phyloP scores from a whole-genome alignment of 306 rosid species.

The Rosa rugosa region DNA sequence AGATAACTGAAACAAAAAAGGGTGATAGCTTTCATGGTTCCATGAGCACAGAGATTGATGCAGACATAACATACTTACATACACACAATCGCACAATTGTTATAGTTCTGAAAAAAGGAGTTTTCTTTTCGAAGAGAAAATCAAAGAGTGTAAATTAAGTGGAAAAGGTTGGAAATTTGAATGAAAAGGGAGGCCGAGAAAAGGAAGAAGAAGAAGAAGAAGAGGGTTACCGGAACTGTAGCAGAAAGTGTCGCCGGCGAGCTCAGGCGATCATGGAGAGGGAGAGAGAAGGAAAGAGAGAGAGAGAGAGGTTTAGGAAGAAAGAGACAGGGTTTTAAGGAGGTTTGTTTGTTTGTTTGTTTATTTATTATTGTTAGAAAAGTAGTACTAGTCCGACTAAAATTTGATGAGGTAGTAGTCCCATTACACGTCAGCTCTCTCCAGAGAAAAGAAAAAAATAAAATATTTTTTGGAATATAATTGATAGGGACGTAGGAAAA shows the following conservation, averaged over 20 bases:
- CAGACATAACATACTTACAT: not conserved
- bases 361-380: not conserved
- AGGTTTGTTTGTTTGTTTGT: not conserved
- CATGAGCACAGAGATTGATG: not conserved
- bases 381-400: not conserved
- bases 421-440: not conserved
- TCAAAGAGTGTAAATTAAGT: not conserved
- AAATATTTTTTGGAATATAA: not conserved
- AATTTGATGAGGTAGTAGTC: not conserved
- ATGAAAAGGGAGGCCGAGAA: not conserved
- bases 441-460: not conserved
- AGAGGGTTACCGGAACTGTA: slow-evolving; percentile 7
- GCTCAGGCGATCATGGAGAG: slow-evolving; percentile 8
- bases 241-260: slow-evolving; percentile 4
- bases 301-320: not conserved
- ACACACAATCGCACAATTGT: not conserved
- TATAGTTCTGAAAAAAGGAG: not conserved
- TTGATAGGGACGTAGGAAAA: not conserved
- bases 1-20: not conserved
- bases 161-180: not conserved
- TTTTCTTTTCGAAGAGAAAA: not conserved
- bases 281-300: not conserved
- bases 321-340: slow-evolving; percentile 12
- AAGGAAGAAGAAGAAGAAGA: not conserved
- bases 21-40: not conserved